Evolutionary conservation across 768 basidiomycete genomes (phyloP).

Genomic region (Rhodotorula graminis): DNA sequence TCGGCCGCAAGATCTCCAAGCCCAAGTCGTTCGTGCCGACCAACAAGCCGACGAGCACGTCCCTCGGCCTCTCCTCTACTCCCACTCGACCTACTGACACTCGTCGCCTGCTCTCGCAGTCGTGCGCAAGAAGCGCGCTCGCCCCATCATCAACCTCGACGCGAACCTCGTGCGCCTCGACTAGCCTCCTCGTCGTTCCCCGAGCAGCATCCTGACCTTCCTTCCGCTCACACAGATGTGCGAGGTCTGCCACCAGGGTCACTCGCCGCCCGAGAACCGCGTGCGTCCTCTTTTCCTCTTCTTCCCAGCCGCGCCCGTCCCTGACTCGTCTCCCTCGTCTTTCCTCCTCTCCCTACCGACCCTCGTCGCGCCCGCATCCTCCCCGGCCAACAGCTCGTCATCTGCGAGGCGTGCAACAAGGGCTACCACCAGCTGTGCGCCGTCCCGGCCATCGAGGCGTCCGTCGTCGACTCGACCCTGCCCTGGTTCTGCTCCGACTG

Average conservation of each 20-base stretch:
- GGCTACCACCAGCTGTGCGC: slow-evolving; percentile 34
- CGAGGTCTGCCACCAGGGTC: slow-evolving; percentile 17
- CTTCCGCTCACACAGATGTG: slow-evolving; percentile 1
- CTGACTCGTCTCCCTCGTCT: too few relatives aligned
- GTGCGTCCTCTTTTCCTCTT: neutral
- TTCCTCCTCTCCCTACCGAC: neutral
- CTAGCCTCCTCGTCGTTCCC: neutral
- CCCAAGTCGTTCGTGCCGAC: slow-evolving; percentile 36
- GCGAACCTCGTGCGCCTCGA: slow-evolving; percentile 9
- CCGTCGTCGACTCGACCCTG: slow-evolving; percentile 18
- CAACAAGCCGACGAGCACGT: slow-evolving; percentile 30
- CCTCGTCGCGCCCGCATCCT: neutral
- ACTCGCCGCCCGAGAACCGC: slow-evolving; percentile 29
- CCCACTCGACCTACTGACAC: neutral
- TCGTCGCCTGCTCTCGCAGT: slow-evolving; percentile 5
- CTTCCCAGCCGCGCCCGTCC: too few relatives aligned
- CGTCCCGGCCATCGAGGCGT: slow-evolving; percentile 12
- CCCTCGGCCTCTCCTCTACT: too few relatives aligned
- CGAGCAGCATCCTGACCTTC: too few relatives aligned
- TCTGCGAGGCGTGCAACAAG: slow-evolving; percentile 31
- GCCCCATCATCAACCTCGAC: slow-evolving; percentile 1
- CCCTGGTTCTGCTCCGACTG: slow-evolving; percentile 28
- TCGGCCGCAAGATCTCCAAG: slow-evolving; percentile 35
- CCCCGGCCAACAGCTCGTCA: slow-evolving; percentile 26
- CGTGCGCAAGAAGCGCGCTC: slow-evolving; percentile 19